These are phyloP conservation scores for Pulveroboletus sp. DNA, from an alignment of 768 basidiomycete genomes.

Conservation along the genomic window DNA sequence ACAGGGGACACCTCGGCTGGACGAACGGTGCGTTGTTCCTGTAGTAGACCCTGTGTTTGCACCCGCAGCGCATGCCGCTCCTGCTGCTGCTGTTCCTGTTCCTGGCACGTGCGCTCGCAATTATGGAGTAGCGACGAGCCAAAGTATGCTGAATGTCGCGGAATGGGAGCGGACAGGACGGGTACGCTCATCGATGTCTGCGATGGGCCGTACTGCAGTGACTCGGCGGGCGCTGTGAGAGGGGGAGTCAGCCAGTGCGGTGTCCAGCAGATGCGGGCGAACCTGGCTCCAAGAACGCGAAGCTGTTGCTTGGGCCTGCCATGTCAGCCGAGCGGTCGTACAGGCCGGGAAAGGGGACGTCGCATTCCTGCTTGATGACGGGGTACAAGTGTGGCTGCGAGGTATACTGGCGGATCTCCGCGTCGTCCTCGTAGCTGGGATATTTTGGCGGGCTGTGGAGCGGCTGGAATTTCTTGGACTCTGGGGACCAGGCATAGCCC, in stretches of 20 bases:
- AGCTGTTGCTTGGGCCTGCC: constrained; percentile 20
- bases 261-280: constrained; percentile 19
- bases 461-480: constrained; percentile 36
- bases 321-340: constrained; percentile 23
- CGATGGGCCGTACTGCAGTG: constrained; percentile 23
- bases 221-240: constrained; percentile 19
- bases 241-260: constrained; percentile 5
- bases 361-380: constrained; percentile 29
- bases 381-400: too few relatives aligned
- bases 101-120: constrained; percentile 38
- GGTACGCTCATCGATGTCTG: constrained; percentile 22
- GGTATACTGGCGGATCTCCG: too few relatives aligned
- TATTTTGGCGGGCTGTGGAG: constrained; percentile 25
- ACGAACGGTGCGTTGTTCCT: constrained; percentile 31
- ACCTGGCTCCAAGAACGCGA: constrained; percentile 30
- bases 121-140: constrained; percentile 28
- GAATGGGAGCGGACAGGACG: constrained; percentile 30
- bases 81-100: constrained; percentile 36
- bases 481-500: constrained; percentile 31
- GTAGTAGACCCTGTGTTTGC: constrained; percentile 32
- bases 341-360: constrained; percentile 24
- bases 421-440: too few relatives aligned
- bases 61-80: constrained; percentile 30
- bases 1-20: constrained; percentile 33
- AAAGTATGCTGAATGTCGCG: constrained; percentile 32